Base-by-base conservation (phyloP, 192 early-diverging fungal genomes). In the Chytriomyces hyalinus region DNA sequence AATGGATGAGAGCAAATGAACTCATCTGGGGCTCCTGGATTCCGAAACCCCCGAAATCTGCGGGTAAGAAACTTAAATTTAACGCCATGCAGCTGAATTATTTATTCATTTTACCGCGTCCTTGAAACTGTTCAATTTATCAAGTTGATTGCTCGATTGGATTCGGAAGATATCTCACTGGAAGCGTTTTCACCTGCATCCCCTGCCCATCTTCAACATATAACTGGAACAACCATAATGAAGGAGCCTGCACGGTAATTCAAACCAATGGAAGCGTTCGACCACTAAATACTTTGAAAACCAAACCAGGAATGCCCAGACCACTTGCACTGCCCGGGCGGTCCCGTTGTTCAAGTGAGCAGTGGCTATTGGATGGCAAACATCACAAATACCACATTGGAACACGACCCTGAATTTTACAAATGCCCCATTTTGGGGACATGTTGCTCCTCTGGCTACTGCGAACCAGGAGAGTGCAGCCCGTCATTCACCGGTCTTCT, bases 401-500 rank as follows among this genome's bases (percentile, higher is more conserved):
- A 15, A 17, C 51, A 6, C 13, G 9, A 9, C 15, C 76, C 75
- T 22, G 65, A 61, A 11, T 50, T 44, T 22, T 78, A 78, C 47
- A 57, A 57, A 6, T 78, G 76, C 36, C 76, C 76, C 13, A 46
- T 51, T 26, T 36, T 17, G 15, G 15, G 8, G 43, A 57, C 76
- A 7, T 78, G 76, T 45, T 78, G 76, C 53, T 49, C 67, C 10
- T 22, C 45, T 61, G 67, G 66, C n/a, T 48, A 17, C 10, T 78
- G 76, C 51, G 47, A 50, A 43, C 17, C 65, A 53, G 15, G 22
- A 6, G 47, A 24, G 8, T 78, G 76, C 45, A 44, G 10, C 7
- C 49, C 9, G 7, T 13, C 36, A 36, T 78, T 70, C 61, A 65
- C 5, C 13, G 74, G 74, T 7, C 8, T 50, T 20, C 64, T 67